Conservation (phyloP, 2,329 filamentous ascomycete genomes). For the Akanthomyces dipterigenus region DNA sequence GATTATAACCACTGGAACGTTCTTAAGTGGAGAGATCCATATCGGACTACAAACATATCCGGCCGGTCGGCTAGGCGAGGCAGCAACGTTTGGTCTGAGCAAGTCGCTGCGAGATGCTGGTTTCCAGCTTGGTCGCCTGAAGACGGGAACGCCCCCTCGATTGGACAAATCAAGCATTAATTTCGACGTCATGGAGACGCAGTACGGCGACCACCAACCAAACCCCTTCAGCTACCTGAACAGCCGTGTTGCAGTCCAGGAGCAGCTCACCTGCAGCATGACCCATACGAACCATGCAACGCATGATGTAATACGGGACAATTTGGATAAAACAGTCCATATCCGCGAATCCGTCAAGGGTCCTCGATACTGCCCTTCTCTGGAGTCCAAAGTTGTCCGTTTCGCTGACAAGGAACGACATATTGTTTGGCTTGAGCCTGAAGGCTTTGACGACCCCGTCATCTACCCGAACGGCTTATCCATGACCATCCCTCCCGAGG, state of each 20-base stretch:
- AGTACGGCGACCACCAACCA: slow-evolving; percentile 78
- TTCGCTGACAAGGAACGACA: slow-evolving; percentile 77
- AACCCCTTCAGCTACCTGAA: slow-evolving; percentile 90
- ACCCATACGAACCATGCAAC: slow-evolving; percentile 80
- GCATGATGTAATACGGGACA: slow-evolving; percentile 77
- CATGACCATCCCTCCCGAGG: slow-evolving; percentile 89
- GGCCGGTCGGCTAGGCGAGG: slow-evolving; percentile 87
- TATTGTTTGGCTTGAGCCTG: slow-evolving; percentile 94
- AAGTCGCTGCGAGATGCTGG: slow-evolving; percentile 84
- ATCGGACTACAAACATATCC: slow-evolving; percentile 81
- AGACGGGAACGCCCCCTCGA: slow-evolving; percentile 91
- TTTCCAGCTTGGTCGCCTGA: slow-evolving; percentile 81
- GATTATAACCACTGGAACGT: slow-evolving; percentile 93
- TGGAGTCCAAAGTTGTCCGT: slow-evolving; percentile 88
- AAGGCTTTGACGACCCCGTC: slow-evolving; percentile 83
- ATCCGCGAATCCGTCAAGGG: slow-evolving; percentile 93
- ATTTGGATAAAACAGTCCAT: slow-evolving; percentile 93
- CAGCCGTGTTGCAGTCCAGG: slow-evolving; percentile 64
- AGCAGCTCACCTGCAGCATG: slow-evolving; percentile 79
- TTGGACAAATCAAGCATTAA: slow-evolving; percentile 78
- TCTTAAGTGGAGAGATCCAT: slow-evolving; percentile 92
- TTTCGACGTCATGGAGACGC: slow-evolving; percentile 62
- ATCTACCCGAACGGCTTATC: slow-evolving; percentile 96
- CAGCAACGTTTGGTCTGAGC: slow-evolving; percentile 85
- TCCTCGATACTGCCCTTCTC: slow-evolving; percentile 87